phyloP scores from a whole-genome alignment of 768 basidiomycete genomes.

The Calocybe gangraenosa region DNA sequence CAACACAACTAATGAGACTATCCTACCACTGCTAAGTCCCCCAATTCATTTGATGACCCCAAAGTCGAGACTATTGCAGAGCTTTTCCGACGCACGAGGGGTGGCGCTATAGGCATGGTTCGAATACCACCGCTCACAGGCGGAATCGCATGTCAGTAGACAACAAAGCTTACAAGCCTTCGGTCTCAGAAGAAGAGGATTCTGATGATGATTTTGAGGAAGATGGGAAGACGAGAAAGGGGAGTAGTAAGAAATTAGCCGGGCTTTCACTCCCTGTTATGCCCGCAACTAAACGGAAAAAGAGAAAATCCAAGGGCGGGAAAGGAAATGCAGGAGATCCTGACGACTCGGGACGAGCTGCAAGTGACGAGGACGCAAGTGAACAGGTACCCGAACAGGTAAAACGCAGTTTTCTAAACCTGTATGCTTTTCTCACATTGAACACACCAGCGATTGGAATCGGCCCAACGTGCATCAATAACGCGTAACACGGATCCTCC shows the following conservation, averaged over 20 bases:
- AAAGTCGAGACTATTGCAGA: conserved; percentile 43
- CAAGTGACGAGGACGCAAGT: conserved; percentile 38
- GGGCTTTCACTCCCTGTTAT: conserved; percentile 67
- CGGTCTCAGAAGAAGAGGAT: conserved; percentile 57
- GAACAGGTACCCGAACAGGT: conserved; percentile 22
- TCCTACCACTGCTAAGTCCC: conserved; percentile 23
- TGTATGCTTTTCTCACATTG: not conserved
- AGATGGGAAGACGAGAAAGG: conserved; percentile 47
- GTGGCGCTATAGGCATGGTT: conserved; percentile 40
- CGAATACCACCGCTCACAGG: conserved; percentile 45
- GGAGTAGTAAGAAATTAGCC: conserved; percentile 52
- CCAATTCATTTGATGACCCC: conserved; percentile 37
- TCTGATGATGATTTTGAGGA: conserved; percentile 57
- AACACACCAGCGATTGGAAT: conserved; percentile 14
- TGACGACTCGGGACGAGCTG: conserved; percentile 43
- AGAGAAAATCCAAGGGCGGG: conserved; percentile 41
- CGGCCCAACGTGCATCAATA: conserved; percentile 28
- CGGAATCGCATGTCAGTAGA: conserved; percentile 54
- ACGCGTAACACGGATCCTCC: conserved; percentile 35
- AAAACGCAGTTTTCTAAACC: conserved; percentile 24
- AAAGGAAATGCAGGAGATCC: conserved; percentile 39
- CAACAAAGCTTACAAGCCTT: conserved; percentile 79
- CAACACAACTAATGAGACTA: not conserved
- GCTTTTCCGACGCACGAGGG: conserved; percentile 34
- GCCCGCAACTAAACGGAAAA: conserved; percentile 60